A percentile compares a stretch with the other conserved stretches of the same genome.
Conservation (phyloP, 306 rosid species). For the Quercus ilex region DNA sequence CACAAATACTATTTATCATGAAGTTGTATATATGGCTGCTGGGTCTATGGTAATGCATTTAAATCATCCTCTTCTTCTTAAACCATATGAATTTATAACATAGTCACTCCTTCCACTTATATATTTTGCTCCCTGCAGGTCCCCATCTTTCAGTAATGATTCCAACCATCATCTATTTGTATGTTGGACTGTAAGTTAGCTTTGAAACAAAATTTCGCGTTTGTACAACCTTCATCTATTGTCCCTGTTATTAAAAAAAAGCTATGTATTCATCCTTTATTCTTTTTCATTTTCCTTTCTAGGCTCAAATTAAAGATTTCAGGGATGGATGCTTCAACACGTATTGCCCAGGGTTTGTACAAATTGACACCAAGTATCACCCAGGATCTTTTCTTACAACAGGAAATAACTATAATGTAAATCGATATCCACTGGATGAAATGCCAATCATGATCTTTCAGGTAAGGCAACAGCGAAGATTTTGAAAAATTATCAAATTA, state of each 20-base stretch:
- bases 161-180: neutral
- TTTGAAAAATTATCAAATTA: too few relatives aligned
- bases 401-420: neutral
- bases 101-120: neutral
- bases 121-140: neutral
- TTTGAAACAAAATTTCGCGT: neutral
- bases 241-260: too few relatives aligned
- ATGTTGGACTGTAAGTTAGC: constrained; percentile 22
- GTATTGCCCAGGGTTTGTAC: constrained; percentile 13
- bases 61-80: neutral
- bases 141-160: neutral
- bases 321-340: constrained; percentile 17
- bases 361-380: neutral
- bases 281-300: neutral
- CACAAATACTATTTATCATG: neutral
- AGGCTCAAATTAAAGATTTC: neutral
- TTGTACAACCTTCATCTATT: neutral
- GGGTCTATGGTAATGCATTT: constrained; percentile 20
- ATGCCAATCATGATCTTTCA: neutral
- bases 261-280: too few relatives aligned
- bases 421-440: neutral
- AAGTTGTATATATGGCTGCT: neutral
- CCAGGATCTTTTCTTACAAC: neutral
- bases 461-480: neutral
- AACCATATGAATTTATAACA: too few relatives aligned